A percentile compares a stretch with the other conserved stretches of the same genome.
phyloP scores from a whole-genome alignment of 768 basidiomycete species.

The Suillus plorans region DNA sequence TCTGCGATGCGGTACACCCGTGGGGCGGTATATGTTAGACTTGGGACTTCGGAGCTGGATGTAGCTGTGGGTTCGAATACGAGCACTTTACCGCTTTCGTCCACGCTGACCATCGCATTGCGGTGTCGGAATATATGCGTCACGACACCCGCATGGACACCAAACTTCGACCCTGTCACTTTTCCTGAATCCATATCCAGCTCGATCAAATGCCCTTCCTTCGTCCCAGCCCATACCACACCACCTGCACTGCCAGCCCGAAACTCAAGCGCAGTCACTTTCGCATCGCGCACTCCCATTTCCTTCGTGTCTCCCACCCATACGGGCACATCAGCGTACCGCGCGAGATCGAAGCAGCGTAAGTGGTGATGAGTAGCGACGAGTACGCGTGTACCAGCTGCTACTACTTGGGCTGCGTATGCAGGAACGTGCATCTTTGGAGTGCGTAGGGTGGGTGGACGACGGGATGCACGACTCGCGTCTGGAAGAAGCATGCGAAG shows the following conservation, averaged over 20 bases:
- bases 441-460: constrained; percentile 41
- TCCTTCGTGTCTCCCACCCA: constrained; percentile 62
- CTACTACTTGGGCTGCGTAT: constrained; percentile 51
- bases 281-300: constrained; percentile 62
- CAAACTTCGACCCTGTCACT: constrained; percentile 56
- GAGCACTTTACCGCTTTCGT: constrained; percentile 82
- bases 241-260: constrained; percentile 54
- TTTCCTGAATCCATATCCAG: constrained; percentile 66
- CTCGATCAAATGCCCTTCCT: constrained; percentile 86
- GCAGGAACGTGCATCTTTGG: constrained; percentile 55
- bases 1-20: constrained; percentile 72
- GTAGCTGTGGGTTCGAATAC: constrained; percentile 58
- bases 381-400: constrained; percentile 58
- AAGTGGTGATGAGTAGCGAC: constrained; percentile 60
- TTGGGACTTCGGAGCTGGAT: constrained; percentile 38
- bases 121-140: constrained; percentile 74
- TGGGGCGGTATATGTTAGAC: constrained; percentile 48
- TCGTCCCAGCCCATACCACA: constrained; percentile 84
- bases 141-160: constrained; percentile 66
- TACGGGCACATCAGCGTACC: constrained; percentile 38
- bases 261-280: constrained; percentile 79
- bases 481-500: constrained; percentile 58
- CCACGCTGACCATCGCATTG: constrained; percentile 72
- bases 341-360: constrained; percentile 59
- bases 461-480: constrained; percentile 64